Evolutionary conservation across 768 basidiomycete genomes (phyloP), one percentile per base, ranked within the genome.

Genomic region (Cystobasidium ongulense): DNA sequence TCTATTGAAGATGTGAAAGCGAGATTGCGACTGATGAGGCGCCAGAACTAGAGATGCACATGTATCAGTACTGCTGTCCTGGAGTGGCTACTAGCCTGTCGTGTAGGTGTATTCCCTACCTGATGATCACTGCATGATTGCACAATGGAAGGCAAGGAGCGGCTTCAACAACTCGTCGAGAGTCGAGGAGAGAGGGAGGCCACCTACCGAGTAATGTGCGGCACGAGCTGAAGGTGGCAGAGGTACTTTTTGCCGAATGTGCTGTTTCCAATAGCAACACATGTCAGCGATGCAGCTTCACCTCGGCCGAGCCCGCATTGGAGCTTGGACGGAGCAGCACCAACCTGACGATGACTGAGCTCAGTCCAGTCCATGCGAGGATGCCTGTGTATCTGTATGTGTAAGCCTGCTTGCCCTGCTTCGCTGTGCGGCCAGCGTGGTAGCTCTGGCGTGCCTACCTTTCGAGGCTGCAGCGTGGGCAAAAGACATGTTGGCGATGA

Each of bases 381-480:
- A 68, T 39, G 66, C 66, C 66, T 68, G 66, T 11, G 21, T 17
- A 27, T 8, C 11, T 10, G 3, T 7, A 11, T 54, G 18, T 23
- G 33, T 29, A 25, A 27, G 63, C n/a, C 43, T 18, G 63, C 15
- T 8, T 66, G 25, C 33, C 43, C 64, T 41, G 7, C n/a, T 57
- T 31, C 23, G 21, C 5, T 31, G 15, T 61, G 57, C 31, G 5
- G 15, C 7, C 46, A 50, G 46, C 21, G 5, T 11, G 8, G n/a
- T n/a, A n/a, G 18, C 8, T n/a, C 46, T 17, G 18, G 46, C 46
- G 27, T 43, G 27, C 66, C 27, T 38, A 68, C 66, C 66, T 52
- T 68, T 68, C 29, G 66, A 68, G n/a, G 66, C 66, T 10, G 66
- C n/a, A 18, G 43, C 66, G 31, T 68, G 66, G n/a, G 66, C 66